A percentile compares a stretch with the other conserved stretches of the same genome.
phyloP scores from a whole-genome alignment of 163 green algal genomes.

The Prototheca stagnorum region DNA sequence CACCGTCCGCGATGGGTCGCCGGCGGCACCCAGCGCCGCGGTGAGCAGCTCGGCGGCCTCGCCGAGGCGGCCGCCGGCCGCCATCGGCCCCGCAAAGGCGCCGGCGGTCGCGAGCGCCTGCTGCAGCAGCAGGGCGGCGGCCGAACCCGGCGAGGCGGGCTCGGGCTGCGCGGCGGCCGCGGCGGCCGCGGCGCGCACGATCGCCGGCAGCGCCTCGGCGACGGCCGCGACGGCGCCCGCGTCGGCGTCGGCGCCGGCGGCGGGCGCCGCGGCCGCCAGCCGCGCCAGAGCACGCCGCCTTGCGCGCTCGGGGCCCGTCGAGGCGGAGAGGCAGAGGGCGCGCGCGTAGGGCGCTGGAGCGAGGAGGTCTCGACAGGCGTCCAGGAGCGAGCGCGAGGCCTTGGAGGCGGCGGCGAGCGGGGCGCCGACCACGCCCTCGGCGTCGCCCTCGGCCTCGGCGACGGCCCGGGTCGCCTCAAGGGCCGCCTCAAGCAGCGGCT shows the following conservation, averaged over 20 bases:
- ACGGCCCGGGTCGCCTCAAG: slow-evolving; percentile 27
- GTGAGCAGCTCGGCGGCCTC: slow-evolving; percentile 24
- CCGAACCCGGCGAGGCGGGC: slow-evolving; percentile 2
- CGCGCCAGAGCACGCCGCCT: not conserved
- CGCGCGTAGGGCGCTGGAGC: too few relatives aligned
- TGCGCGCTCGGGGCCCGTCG: not conserved
- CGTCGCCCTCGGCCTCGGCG: not conserved
- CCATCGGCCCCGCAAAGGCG: not conserved
- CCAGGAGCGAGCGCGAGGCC: too few relatives aligned
- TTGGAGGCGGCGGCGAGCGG: too few relatives aligned
- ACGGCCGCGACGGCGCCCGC: not conserved
- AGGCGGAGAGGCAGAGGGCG: too few relatives aligned
- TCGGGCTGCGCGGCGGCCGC: slow-evolving; percentile 1
- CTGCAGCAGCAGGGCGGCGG: slow-evolving; percentile 15
- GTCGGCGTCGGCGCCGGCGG: too few relatives aligned
- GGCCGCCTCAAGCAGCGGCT: slow-evolving; percentile 22
- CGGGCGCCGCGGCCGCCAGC: slow-evolving; percentile 7
- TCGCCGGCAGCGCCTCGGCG: not conserved
- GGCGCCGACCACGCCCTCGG: too few relatives aligned
- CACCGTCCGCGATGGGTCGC: slow-evolving; percentile 16
- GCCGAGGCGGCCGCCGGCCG: not conserved
- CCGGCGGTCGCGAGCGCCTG: slow-evolving; percentile 7
- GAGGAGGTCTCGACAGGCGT: too few relatives aligned
- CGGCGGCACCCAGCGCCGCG: slow-evolving; percentile 15
- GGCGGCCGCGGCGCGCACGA: slow-evolving; percentile 1